These are phyloP conservation scores for Globisporangium viniferum DNA, from an alignment of 352 stramenopile genomes.

Conservation along the genomic window DNA sequence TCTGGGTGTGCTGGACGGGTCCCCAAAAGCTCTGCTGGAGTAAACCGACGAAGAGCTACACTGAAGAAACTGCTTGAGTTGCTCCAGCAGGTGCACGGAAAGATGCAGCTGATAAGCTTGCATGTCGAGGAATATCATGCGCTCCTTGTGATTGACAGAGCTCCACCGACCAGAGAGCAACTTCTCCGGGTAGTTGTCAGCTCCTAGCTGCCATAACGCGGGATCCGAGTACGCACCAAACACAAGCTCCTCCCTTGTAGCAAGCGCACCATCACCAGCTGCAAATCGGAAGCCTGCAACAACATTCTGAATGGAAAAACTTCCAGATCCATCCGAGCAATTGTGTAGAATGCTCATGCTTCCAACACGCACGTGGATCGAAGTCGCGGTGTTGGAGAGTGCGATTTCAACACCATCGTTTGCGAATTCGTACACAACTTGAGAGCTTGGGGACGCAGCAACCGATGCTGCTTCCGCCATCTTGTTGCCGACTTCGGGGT, in stretches of 20 bases:
- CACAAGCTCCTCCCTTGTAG: constrained; percentile 52
- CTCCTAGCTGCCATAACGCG: constrained; percentile 60
- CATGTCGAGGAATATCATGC: constrained; percentile 62
- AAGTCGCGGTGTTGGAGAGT: constrained; percentile 24
- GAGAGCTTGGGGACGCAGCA: neutral
- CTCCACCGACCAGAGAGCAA: constrained; percentile 60
- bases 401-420: constrained; percentile 62
- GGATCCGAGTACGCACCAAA: constrained; percentile 67
- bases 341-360: constrained; percentile 35
- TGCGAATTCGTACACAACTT: constrained; percentile 23
- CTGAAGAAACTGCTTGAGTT: constrained; percentile 26
- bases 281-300: constrained; percentile 40
- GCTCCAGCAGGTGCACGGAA: constrained; percentile 47
- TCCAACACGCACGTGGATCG: constrained; percentile 60
- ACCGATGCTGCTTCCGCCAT: neutral
- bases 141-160: constrained; percentile 27
- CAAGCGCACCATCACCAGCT: neutral
- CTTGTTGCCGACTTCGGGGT: neutral
- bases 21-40: neutral
- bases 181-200: constrained; percentile 74
- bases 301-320: constrained; percentile 60
- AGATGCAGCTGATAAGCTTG: constrained; percentile 70
- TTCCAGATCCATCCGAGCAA: constrained; percentile 21
- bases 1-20: neutral
- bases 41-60: neutral